phyloP scores from a whole-genome alignment of 2,329 filamentous ascomycete species.

The Beauveria australis region DNA sequence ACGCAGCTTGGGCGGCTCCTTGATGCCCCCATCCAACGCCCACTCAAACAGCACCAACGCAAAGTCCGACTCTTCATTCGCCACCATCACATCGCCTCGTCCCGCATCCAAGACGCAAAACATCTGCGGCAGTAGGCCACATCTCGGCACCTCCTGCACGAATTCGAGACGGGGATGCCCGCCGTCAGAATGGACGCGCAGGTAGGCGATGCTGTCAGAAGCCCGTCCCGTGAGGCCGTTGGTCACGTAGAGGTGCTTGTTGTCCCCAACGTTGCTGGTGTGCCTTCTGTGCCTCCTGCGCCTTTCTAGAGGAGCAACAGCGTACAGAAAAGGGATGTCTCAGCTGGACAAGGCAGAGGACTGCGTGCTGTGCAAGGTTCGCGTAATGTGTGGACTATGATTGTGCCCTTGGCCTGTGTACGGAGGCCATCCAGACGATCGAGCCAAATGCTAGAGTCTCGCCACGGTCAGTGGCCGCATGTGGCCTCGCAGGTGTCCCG shows the following conservation, averaged over 20 bases:
- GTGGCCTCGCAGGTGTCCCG: too few relatives aligned
- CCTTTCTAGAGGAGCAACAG: too few relatives aligned
- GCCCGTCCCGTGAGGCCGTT: conserved; percentile 39
- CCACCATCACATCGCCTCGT: background rate
- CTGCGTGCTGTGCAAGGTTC: too few relatives aligned
- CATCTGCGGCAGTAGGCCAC: conserved; percentile 37
- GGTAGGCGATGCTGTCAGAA: conserved; percentile 41
- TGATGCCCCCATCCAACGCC: background rate
- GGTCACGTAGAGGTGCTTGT: conserved; percentile 40
- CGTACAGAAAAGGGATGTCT: too few relatives aligned
- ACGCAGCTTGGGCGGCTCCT: background rate
- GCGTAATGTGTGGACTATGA: too few relatives aligned
- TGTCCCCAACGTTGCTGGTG: too few relatives aligned
- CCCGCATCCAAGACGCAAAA: conserved; percentile 26
- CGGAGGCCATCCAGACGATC: too few relatives aligned
- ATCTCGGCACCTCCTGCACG: conserved; percentile 24
- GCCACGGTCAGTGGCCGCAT: too few relatives aligned
- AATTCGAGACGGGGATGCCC: conserved; percentile 23
- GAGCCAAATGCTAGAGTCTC: too few relatives aligned
- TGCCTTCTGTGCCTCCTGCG: too few relatives aligned
- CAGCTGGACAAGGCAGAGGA: too few relatives aligned
- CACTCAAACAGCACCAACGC: background rate
- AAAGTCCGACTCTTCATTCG: conserved; percentile 1
- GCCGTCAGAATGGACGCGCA: conserved; percentile 24
- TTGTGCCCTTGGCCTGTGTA: too few relatives aligned